Evolutionary conservation across 2,329 filamentous ascomycete species (phyloP).

Genomic region (Verticillium longisporum): DNA sequence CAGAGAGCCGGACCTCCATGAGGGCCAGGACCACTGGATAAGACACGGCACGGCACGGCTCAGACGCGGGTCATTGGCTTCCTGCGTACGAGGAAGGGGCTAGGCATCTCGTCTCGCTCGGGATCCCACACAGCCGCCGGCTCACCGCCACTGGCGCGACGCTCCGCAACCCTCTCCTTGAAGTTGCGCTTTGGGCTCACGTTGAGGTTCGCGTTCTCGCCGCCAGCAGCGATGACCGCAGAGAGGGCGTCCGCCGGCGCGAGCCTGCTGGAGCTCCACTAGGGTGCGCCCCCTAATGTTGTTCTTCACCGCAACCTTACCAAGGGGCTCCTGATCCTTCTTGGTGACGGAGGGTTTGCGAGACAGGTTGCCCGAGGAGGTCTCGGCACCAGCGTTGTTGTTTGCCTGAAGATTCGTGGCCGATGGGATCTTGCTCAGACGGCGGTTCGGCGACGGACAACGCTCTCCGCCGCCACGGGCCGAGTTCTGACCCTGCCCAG

Average conservation of each 20-base stretch:
- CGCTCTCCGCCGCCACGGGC: conserved; percentile 37
- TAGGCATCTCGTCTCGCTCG: conserved; percentile 87
- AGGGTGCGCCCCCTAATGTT: conserved; percentile 73
- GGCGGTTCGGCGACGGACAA: conserved; percentile 52
- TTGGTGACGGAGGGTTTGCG: conserved; percentile 39
- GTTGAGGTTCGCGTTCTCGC: conserved; percentile 44
- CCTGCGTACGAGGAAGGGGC: conserved; percentile 66
- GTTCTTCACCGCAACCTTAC: conserved; percentile 42
- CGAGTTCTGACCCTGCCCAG: conserved; percentile 23
- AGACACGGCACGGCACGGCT: background rate
- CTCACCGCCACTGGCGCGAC: conserved; percentile 36
- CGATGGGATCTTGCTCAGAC: conserved; percentile 71
- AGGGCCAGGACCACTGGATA: background rate
- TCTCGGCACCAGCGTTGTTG: conserved; percentile 14
- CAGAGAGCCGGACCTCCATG: background rate
- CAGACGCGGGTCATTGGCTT: conserved; percentile 30
- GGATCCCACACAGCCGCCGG: conserved; percentile 75
- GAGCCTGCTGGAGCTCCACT: conserved; percentile 81
- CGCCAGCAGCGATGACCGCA: conserved; percentile 26
- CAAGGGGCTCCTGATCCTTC: conserved; percentile 31
- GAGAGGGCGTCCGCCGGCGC: conserved; percentile 63
- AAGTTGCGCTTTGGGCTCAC: conserved; percentile 48
- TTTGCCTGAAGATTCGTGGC: conserved; percentile 39
- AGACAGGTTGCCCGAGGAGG: conserved; percentile 22
- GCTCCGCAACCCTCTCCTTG: conserved; percentile 41